These are phyloP conservation scores for Debaryomyces nepalensis DNA, from an alignment of 1,139 yeast species.

Conservation along the genomic window DNA sequence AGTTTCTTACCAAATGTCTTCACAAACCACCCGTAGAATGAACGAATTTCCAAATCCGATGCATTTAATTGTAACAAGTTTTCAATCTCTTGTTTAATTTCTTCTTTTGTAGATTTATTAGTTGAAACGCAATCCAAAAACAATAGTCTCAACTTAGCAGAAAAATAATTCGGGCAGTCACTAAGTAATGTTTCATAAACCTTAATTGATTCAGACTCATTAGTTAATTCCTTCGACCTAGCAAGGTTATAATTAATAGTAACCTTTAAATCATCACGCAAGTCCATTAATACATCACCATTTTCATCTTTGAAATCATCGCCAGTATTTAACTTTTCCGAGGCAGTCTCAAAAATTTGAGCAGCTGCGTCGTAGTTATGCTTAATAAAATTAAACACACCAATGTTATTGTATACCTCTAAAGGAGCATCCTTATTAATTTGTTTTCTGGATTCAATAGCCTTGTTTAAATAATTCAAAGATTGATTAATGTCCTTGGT, in stretches of 20 bases:
- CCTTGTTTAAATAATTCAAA: constrained; percentile 58
- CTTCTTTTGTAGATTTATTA: constrained; percentile 40
- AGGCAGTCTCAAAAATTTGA: constrained; percentile 55
- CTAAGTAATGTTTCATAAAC: constrained; percentile 60
- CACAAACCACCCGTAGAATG: constrained; percentile 91
- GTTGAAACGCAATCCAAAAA: constrained; percentile 51
- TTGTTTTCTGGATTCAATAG: constrained; percentile 55
- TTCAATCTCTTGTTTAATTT: constrained; percentile 57
- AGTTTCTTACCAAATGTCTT: constrained; percentile 61
- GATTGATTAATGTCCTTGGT: constrained; percentile 61
- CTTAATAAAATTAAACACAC: constrained; percentile 76
- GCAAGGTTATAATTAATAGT: constrained; percentile 67
- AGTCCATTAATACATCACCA: constrained; percentile 31
- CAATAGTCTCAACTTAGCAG: constrained; percentile 75
- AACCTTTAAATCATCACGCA: constrained; percentile 41
- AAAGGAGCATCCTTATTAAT: constrained; percentile 58
- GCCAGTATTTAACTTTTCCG: constrained; percentile 26
- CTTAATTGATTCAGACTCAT: constrained; percentile 49
- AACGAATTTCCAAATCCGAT: constrained; percentile 78
- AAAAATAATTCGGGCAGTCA: constrained; percentile 70
- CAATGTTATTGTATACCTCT: constrained; percentile 80
- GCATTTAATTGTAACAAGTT: constrained; percentile 57
- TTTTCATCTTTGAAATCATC: constrained; percentile 28
- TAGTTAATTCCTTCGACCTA: constrained; percentile 58
- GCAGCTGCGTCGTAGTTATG: constrained; percentile 54